phyloP scores from a whole-genome alignment of 2,329 filamentous ascomycete species.

The Colletotrichum sp. region DNA sequence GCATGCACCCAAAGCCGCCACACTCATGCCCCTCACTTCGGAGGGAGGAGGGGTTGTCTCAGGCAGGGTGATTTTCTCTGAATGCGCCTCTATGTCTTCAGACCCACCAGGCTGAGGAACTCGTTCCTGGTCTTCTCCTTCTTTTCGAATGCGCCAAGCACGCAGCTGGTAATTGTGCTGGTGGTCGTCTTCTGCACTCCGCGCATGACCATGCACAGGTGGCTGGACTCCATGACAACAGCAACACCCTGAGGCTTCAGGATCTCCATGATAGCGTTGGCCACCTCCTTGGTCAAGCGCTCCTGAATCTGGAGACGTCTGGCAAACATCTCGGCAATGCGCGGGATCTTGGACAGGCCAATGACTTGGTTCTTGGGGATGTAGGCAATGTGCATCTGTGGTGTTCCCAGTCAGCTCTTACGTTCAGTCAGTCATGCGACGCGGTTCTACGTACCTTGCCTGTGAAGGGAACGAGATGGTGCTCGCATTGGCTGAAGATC shows the following conservation, averaged over 20 bases:
- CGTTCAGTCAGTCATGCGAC: neutral
- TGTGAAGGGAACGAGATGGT: constrained; percentile 94
- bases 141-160: constrained; percentile 93
- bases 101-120: constrained; percentile 80
- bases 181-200: constrained; percentile 93
- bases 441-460: constrained; percentile 72
- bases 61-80: neutral
- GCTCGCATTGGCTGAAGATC: constrained; percentile 92
- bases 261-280: constrained; percentile 90
- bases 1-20: neutral
- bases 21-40: neutral
- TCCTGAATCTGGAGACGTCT: constrained; percentile 95
- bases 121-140: constrained; percentile 95
- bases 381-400: constrained; percentile 97
- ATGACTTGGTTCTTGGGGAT: constrained; percentile 92
- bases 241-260: constrained; percentile 93
- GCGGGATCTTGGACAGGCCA: constrained; percentile 92
- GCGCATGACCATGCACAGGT: constrained; percentile 98
- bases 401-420: neutral
- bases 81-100: constrained; percentile 48
- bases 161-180: constrained; percentile 93
- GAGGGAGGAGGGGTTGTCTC: neutral
- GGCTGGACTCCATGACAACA: constrained; percentile 96
- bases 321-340: constrained; percentile 96
- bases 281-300: constrained; percentile 93